Percentiles rank a stretch among this genome's conserved stretches.
phyloP scores from a whole-genome alignment of 2,329 filamentous ascomycete species.

The Aspergillus luchuensis region DNA sequence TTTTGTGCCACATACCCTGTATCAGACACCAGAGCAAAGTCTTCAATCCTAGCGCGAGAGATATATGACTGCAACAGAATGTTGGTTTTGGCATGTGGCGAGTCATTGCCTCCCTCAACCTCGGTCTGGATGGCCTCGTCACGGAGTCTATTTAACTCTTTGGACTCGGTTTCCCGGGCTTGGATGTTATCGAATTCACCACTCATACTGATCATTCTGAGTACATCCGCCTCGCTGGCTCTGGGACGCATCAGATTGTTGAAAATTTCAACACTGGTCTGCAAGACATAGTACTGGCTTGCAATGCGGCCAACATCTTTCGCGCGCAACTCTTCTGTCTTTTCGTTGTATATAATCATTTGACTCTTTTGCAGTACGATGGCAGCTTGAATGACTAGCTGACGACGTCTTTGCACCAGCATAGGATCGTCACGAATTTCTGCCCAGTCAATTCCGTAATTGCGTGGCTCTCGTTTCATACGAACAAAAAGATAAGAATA shows the following conservation, averaged over 20 bases:
- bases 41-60: slow-evolving; percentile 80
- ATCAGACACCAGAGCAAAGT: slow-evolving; percentile 91
- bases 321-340: slow-evolving; percentile 85
- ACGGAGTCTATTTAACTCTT: slow-evolving; percentile 76
- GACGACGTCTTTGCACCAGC: slow-evolving; percentile 79
- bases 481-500: slow-evolving; percentile 97
- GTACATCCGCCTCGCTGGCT: slow-evolving; percentile 84
- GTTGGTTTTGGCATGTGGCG: slow-evolving; percentile 88
- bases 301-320: slow-evolving; percentile 97
- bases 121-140: slow-evolving; percentile 74
- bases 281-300: slow-evolving; percentile 93
- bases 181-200: slow-evolving; percentile 98
- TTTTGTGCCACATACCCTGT: slow-evolving; percentile 95
- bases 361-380: slow-evolving; percentile 85
- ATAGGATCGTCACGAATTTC: slow-evolving; percentile 87
- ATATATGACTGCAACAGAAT: slow-evolving; percentile 94
- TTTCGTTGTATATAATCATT: slow-evolving; percentile 99
- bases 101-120: slow-evolving; percentile 67
- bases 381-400: slow-evolving; percentile 86
- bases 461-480: slow-evolving; percentile 88
- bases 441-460: slow-evolving; percentile 93
- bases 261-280: slow-evolving; percentile 93
- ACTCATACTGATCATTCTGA: slow-evolving; percentile 97
- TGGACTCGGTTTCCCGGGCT: slow-evolving; percentile 83
- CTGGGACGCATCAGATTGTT: slow-evolving; percentile 89